Evolutionary conservation across 2,329 filamentous ascomycete species (phyloP).

Genomic region (Neoascochyta sp.): DNA sequence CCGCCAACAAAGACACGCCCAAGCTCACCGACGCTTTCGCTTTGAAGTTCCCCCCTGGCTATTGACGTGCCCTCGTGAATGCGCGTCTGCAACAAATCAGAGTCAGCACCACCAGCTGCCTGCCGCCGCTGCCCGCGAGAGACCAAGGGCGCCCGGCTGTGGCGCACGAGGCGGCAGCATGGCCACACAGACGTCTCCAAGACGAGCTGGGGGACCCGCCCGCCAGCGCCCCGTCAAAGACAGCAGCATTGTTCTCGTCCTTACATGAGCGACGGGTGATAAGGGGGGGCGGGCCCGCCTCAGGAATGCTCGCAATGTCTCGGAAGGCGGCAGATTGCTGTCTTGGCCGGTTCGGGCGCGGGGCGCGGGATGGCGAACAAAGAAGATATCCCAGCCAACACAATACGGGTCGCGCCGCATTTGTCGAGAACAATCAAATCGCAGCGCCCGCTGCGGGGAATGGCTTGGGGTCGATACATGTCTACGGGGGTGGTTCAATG

Average conservation of each 20-base stretch:
- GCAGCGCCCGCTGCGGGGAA: conserved; percentile 21
- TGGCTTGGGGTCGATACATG: too few relatives aligned
- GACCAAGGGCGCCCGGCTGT: too few relatives aligned
- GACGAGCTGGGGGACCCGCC: too few relatives aligned
- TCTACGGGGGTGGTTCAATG: too few relatives aligned
- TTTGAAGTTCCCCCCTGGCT: conserved; percentile 32
- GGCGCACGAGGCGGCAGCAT: too few relatives aligned
- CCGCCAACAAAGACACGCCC: conserved; percentile 11
- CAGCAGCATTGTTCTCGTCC: conserved; percentile 30
- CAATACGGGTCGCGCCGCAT: conserved; percentile 24
- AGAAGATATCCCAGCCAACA: conserved; percentile 31
- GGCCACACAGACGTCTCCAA: too few relatives aligned
- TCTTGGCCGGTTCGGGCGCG: conserved; percentile 34
- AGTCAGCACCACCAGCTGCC: neutral
- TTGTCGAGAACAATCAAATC: conserved; percentile 37
- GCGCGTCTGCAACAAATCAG: conserved; percentile 19
- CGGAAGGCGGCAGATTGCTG: conserved; percentile 19
- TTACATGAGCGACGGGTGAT: conserved; percentile 38
- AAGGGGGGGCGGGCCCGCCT: too few relatives aligned
- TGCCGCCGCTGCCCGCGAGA: neutral
- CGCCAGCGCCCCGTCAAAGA: too few relatives aligned
- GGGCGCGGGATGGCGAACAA: conserved; percentile 36
- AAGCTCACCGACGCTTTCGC: too few relatives aligned
- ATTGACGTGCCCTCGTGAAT: conserved; percentile 27
- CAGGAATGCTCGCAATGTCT: conserved; percentile 36